Conservation (phyloP, 2,329 filamentous ascomycete genomes). For the Nemania abortiva region DNA sequence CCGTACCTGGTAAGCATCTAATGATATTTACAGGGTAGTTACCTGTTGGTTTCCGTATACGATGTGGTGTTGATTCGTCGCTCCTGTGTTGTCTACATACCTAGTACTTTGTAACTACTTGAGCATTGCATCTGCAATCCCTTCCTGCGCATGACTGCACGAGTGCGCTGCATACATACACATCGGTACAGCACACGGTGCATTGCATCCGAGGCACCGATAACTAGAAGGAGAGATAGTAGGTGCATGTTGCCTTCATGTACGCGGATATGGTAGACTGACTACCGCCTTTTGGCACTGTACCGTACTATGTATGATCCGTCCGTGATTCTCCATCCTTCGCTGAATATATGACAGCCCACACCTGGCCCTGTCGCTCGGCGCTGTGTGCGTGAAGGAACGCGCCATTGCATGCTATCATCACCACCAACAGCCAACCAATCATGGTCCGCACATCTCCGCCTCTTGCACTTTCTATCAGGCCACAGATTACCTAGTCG, state of each 20-base stretch:
- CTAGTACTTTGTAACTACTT: no score
- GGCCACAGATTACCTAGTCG: background rate
- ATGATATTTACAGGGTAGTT: background rate
- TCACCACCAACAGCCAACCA: background rate
- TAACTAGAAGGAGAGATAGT: no score
- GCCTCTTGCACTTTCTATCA: background rate
- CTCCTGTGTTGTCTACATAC: background rate
- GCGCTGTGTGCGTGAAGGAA: conserved; percentile 1
- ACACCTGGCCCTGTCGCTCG: background rate
- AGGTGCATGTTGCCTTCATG: no score
- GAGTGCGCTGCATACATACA: background rate
- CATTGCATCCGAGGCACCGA: no score
- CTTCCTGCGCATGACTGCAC: background rate
- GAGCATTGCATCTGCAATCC: background rate
- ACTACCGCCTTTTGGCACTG: no score
- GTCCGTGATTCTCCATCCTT: background rate
- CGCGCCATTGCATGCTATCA: conserved; percentile 5
- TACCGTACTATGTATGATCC: background rate
- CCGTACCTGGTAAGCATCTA: background rate
- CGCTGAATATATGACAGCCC: background rate
- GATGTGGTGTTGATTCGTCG: background rate
- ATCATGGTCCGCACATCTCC: background rate
- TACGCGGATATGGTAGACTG: no score
- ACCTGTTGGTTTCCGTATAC: background rate
- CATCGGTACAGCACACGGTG: no score